These are phyloP conservation scores for Prunus salicina DNA, from an alignment of 306 rosid genomes.

Conservation along the genomic window DNA sequence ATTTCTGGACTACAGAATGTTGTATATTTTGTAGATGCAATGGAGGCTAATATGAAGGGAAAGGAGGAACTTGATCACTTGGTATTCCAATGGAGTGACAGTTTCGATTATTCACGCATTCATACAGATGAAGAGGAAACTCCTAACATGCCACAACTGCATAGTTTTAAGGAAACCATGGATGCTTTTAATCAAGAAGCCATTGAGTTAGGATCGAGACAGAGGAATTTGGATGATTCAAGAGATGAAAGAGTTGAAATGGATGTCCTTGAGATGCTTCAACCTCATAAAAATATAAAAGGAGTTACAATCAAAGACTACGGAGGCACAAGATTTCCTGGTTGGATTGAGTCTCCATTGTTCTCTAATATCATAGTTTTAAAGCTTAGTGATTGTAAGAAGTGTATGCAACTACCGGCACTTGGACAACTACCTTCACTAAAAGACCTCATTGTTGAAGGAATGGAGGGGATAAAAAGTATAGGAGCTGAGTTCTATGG, in stretches of 20 bases:
- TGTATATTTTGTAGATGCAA: constrained; percentile 25
- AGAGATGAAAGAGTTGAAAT: constrained; percentile 27
- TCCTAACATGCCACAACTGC: neutral
- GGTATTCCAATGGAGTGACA: constrained; percentile 26
- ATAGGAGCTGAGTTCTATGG: constrained; percentile 24
- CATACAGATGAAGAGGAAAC: constrained; percentile 2
- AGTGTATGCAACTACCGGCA: constrained; percentile 30
- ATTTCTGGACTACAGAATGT: constrained; percentile 31
- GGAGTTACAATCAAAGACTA: constrained; percentile 21
- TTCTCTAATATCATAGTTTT: constrained; percentile 17
- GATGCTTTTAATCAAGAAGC: neutral
- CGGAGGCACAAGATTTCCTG: constrained; percentile 30
- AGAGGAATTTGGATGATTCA: constrained; percentile 8
- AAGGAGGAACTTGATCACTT: constrained; percentile 23
- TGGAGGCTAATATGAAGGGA: constrained; percentile 35
- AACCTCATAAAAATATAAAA: constrained; percentile 27
- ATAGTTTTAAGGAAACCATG: constrained; percentile 22
- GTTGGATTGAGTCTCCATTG: constrained; percentile 32
- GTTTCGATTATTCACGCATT: neutral
- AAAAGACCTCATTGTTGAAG: constrained; percentile 28
- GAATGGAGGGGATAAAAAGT: constrained; percentile 16
- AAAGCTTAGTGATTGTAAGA: constrained; percentile 6
- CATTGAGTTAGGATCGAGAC: neutral
- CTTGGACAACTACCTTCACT: constrained; percentile 32
- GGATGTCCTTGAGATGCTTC: constrained; percentile 35